Conservation (phyloP, 2,329 filamentous ascomycete genomes). For the Talaromyces piceae region DNA sequence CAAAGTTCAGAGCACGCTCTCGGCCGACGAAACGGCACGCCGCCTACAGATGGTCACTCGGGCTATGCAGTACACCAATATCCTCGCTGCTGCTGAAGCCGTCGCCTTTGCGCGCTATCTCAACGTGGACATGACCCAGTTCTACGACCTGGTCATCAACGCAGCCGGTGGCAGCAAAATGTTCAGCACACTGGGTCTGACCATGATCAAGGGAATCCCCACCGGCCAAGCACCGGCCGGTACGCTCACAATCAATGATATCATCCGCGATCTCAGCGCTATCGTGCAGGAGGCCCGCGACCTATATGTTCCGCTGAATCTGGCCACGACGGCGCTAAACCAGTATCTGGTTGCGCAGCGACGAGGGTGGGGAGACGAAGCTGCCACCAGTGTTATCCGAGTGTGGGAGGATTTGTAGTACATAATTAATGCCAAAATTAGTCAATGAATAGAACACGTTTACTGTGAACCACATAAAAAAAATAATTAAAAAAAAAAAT, state of each 20-base stretch:
- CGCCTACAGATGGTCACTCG: conserved; percentile 37
- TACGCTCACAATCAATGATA: conserved; percentile 31
- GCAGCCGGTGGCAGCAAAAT: conserved; percentile 42
- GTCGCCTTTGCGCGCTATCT: conserved; percentile 42
- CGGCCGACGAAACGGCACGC: conserved; percentile 24
- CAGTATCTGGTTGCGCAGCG: conserved; percentile 26
- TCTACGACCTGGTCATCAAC: conserved; percentile 41
- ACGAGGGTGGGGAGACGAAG: conserved; percentile 23
- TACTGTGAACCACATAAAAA: not conserved
- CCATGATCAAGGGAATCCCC: conserved; percentile 28
- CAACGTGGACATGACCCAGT: conserved; percentile 37
- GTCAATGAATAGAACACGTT: not conserved
- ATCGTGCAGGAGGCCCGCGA: conserved; percentile 38
- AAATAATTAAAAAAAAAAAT: not conserved
- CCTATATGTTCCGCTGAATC: conserved; percentile 30
- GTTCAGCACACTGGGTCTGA: conserved; percentile 33
- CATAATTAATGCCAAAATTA: not conserved
- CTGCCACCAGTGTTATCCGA: conserved; percentile 26
- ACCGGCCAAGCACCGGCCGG: conserved; percentile 21
- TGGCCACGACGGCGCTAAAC: conserved; percentile 31
- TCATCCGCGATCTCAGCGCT: conserved; percentile 30
- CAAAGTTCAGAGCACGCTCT: conserved; percentile 27
- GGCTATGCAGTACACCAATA: conserved; percentile 41
- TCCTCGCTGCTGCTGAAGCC: conserved; percentile 43
- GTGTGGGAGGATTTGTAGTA: conserved; percentile 21